These are phyloP conservation scores for Microstegium vimineum DNA, from an alignment of 176 grass and related monocot genomes.

Conservation along the genomic window DNA sequence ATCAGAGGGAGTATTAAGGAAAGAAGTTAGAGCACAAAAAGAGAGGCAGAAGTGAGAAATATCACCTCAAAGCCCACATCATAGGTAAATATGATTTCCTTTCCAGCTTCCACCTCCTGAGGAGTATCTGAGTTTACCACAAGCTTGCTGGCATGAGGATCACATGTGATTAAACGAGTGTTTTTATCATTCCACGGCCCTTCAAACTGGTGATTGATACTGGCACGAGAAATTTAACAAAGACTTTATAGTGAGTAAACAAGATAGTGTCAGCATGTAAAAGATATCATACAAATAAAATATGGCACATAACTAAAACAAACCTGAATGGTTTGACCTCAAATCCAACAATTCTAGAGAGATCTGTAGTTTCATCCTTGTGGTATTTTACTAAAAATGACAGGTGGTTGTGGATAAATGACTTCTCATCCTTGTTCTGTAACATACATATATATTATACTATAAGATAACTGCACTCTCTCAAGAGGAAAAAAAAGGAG, in stretches of 20 bases:
- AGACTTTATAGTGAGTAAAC: not conserved
- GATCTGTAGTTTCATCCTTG: conserved; percentile 28
- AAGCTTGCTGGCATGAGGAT: conserved; percentile 29
- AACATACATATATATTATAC: conserved; percentile 1
- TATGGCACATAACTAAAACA: not conserved
- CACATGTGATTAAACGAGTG: conserved; percentile 29
- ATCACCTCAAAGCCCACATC: conserved; percentile 31
- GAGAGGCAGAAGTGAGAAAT: not conserved
- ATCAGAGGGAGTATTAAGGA: not conserved
- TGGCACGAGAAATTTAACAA: not conserved
- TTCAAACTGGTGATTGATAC: conserved; percentile 24
- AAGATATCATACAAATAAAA: not conserved
- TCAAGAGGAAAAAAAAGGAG: not conserved
- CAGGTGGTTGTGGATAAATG: conserved; percentile 40
- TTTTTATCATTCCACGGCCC: conserved; percentile 20
- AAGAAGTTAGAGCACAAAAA: not conserved
- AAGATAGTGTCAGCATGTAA: not conserved
- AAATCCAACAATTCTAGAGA: conserved; percentile 42
- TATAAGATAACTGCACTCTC: not conserved
- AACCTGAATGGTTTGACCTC: conserved; percentile 35
- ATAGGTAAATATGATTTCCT: too few species aligned
- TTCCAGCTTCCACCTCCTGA: too few species aligned
- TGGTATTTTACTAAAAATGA: conserved; percentile 44
- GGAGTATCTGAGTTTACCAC: too few species aligned
- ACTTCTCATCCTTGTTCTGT: conserved; percentile 41